Evolutionary conservation across 805 yeast species (phyloP), one percentile per base, ranked within the genome.

Genomic region (Myxozyma sirexii): DNA sequence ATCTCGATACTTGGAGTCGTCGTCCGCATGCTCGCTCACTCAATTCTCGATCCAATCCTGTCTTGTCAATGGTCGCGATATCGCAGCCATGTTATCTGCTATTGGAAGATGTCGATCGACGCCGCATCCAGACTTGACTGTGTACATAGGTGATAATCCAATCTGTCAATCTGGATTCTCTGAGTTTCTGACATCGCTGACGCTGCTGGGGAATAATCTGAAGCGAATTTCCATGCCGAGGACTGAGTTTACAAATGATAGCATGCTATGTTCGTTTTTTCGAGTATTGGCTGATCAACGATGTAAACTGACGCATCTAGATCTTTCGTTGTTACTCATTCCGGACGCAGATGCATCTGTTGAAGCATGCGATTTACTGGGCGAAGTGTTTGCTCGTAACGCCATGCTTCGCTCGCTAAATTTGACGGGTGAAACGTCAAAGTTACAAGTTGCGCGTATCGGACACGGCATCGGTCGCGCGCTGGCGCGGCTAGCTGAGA

Each of bases 301-400:
- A 2, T 55, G 62, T 41, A 45, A 38, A 31, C 54, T 67, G 37
- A 65, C 63, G n/a, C 57, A 65, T 53, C 56, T 67, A 13, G 69
- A 67, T 29, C 37, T 67, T 33, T 67, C 69, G 3, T 46, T 59
- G 10, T 54, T 66, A 21, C 53, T 67, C 35, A 65, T 67, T 49
- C 69, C 69, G 17, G 68, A 68, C 26, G 62, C 59, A 1, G 69
- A 67, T 47, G 69, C 69, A 15, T 55, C 67, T 3, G 56, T 54
- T 10, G 58, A 61, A 8, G 53, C 69, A 4, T 67, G 69, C 52
- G 59, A 52, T 33, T 19, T 62, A 13, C 46, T 67, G 10, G 69
- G 68, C 6, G 66, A 67, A 6, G 68, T 67, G n/a, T 62, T 67
- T 45, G 66, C 57, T 19, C 54, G 47, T 27, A 67, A 67, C 33